Evolutionary conservation across 2,329 filamentous ascomycete genomes (phyloP), one percentile per base, ranked within the genome.

Genomic region (Apiospora phragmitis): DNA sequence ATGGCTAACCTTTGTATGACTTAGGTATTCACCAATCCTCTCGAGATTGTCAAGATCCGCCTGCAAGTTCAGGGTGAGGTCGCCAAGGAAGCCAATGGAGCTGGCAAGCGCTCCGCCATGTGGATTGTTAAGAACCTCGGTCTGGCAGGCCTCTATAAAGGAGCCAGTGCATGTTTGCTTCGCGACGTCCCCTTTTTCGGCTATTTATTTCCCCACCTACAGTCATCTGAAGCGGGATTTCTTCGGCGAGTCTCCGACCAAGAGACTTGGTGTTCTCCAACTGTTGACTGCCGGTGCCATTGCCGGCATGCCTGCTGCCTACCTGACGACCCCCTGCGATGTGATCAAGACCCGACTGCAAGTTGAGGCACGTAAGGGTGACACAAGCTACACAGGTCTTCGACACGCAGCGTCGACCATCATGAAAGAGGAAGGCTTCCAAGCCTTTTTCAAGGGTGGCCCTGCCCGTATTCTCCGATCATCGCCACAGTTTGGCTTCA

Each of bases 321-420:
- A 99, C 85, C 88, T 99, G 73, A 99, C 96, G 32, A 99, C 96
- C 1, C 96, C 96, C 0, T 98, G 93, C 85, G 96, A 99, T 79
- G 96, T 99, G 73, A 98, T 99, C 91, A 99, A 99, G 88, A 99
- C 96, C 3, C 93, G 96, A 80, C 88, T 99, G 72, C 96, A 99
- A 82, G 96, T 99, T 71, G 96, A 99, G 83, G 95, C 95, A 29
- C 93, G 96, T 74, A 98, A 98, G 87, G 96, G 96, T 73, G 95
- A 99, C 78, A 92, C 91, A 4, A 87, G 88, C 67, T 99, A 99
- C 87, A 96, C 90, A 55, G 93, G 93, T 65, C 88, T 99, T 66
- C 90, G 94, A 70, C 94, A 99, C 83, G 93, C 92, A 69, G 96
- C 96, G 47, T 83, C 83, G 77, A 97, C 94, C 18, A 93, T 99